phyloP scores from a whole-genome alignment of 768 basidiomycete species.

The Phylloporus scabripes region DNA sequence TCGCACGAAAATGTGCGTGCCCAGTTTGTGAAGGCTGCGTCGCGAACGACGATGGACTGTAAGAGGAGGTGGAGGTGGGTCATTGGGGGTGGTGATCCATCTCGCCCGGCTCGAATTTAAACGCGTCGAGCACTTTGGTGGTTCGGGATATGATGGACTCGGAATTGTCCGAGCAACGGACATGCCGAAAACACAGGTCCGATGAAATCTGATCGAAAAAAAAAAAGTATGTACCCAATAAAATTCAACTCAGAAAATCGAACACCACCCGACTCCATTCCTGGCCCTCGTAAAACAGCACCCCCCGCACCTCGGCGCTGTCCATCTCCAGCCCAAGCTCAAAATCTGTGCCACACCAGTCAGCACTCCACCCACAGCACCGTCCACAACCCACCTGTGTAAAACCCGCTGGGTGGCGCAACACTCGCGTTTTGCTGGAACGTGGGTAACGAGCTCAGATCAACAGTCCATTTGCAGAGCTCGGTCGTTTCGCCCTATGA shows the following conservation, averaged over 20 bases:
- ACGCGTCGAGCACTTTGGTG: slow-evolving; percentile 12
- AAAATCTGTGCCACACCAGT: slow-evolving; percentile 48
- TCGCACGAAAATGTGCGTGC: slow-evolving; percentile 68
- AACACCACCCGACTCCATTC: slow-evolving; percentile 78
- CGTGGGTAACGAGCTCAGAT: slow-evolving; percentile 69
- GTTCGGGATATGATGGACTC: slow-evolving; percentile 21
- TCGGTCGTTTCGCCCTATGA: slow-evolving; percentile 60
- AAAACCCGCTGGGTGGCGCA: slow-evolving; percentile 61
- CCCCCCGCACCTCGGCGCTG: slow-evolving; percentile 81
- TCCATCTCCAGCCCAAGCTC: slow-evolving; percentile 81
- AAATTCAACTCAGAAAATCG: slow-evolving; percentile 40
- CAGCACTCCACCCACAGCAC: neutral
- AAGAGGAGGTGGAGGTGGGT: slow-evolving; percentile 41
- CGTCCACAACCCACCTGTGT: slow-evolving; percentile 51
- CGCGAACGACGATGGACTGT: slow-evolving; percentile 32
- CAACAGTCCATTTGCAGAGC: slow-evolving; percentile 84
- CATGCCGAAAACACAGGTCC: slow-evolving; percentile 4
- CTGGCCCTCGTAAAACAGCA: slow-evolving; percentile 64
- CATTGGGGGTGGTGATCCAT: neutral
- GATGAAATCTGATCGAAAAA: neutral
- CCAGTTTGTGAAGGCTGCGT: slow-evolving; percentile 76
- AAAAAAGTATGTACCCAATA: neutral
- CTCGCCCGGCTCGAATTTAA: neutral
- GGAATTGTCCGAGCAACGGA: slow-evolving; percentile 5
- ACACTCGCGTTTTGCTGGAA: slow-evolving; percentile 68